These are phyloP conservation scores for Oryza nivara DNA, from an alignment of 176 grass and related monocot genomes.

Conservation along the genomic window DNA sequence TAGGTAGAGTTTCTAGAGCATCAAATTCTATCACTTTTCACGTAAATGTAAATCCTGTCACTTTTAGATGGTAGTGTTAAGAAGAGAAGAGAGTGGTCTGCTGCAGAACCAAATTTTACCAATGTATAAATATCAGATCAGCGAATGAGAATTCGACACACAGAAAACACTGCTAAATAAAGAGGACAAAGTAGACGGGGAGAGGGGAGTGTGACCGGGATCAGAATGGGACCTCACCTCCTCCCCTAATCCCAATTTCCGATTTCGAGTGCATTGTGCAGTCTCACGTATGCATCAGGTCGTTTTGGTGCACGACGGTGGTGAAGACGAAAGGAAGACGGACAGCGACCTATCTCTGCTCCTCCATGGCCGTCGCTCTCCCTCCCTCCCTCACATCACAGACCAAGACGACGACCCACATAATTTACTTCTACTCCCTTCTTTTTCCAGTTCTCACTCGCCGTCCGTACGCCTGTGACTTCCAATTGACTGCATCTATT, in stretches of 20 bases:
- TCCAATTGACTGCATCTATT: background rate
- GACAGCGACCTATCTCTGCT: background rate
- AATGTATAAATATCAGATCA: no score
- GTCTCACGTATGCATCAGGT: background rate
- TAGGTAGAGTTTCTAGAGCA: no score
- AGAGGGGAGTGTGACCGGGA: no score
- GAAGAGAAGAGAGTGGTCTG: no score
- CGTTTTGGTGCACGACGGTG: background rate
- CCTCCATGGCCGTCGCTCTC: background rate
- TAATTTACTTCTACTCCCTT: background rate
- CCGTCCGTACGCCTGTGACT: background rate
- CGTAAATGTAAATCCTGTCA: no score
- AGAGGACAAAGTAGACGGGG: no score
- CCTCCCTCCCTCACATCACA: background rate
- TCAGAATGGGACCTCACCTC: background rate
- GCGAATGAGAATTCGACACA: no score
- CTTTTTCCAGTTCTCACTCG: background rate
- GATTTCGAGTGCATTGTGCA: background rate
- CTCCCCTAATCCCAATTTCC: background rate
- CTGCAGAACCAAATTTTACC: no score
- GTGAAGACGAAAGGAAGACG: background rate
- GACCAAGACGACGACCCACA: background rate
- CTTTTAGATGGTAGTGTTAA: no score
- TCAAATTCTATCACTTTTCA: no score
- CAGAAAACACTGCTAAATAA: no score